Percentiles rank a stretch among this genome's conserved stretches.
These are phyloP conservation scores for Neoboletus magnificus DNA, from an alignment of 768 basidiomycete genomes.

Conservation along the genomic window DNA sequence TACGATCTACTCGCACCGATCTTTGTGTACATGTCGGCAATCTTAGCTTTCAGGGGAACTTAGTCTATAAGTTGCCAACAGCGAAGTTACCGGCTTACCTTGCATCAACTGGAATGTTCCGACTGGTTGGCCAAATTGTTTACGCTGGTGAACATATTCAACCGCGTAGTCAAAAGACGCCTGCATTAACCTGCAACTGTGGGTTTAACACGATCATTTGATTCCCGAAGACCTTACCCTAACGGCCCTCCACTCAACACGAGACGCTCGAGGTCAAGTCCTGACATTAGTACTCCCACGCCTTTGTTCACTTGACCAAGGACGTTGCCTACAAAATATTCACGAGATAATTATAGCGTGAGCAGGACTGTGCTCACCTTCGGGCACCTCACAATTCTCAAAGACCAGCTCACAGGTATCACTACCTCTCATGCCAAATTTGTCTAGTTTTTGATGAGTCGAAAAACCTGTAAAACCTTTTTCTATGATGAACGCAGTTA, in stretches of 20 bases:
- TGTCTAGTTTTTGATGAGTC: conserved; percentile 87
- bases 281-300: conserved; percentile 89
- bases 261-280: conserved; percentile 86
- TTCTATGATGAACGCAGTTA: conserved; percentile 91
- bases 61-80: background rate
- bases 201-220: conserved; percentile 1
- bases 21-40: conserved; percentile 94
- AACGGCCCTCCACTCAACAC: conserved; percentile 91
- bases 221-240: conserved; percentile 47
- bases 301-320: conserved; percentile 79
- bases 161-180: conserved; percentile 87
- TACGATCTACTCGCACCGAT: conserved; percentile 85
- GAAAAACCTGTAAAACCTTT: conserved; percentile 81
- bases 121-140: conserved; percentile 85
- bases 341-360: background rate
- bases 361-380: conserved; percentile 48
- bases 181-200: conserved; percentile 71
- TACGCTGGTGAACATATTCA: conserved; percentile 88
- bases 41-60: conserved; percentile 52
- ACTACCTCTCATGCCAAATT: conserved; percentile 94
- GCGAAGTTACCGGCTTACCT: conserved; percentile 44
- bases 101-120: conserved; percentile 97
- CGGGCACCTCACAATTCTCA: conserved; percentile 85
- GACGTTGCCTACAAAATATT: conserved; percentile 60
- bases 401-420: conserved; percentile 94